These are phyloP conservation scores for Mallotus repandus DNA, from an alignment of 441 rosid genomes.

Conservation along the genomic window DNA sequence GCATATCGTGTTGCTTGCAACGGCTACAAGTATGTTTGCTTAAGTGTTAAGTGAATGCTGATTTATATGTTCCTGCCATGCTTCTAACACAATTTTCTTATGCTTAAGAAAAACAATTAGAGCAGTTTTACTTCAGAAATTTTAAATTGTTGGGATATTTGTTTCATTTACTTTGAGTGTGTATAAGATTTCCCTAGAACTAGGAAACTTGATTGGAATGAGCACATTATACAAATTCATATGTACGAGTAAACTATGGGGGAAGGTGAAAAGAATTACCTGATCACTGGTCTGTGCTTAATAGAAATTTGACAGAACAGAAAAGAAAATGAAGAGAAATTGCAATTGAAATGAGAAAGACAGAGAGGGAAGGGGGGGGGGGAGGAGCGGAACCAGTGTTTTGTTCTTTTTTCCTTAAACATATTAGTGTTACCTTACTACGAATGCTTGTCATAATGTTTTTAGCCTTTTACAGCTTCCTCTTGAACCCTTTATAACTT, in stretches of 20 bases:
- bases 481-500: not conserved
- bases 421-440: not conserved
- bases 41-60: not conserved
- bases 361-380: too few species aligned
- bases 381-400: not conserved
- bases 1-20: constrained; percentile 88
- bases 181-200: not conserved
- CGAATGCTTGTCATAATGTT: not conserved
- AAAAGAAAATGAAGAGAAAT: not conserved
- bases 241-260: not conserved
- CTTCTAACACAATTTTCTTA: not conserved
- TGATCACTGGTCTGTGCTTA: not conserved
- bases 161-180: not conserved
- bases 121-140: not conserved
- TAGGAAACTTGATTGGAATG: not conserved
- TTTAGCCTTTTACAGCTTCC: not conserved
- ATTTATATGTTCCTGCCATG: not conserved
- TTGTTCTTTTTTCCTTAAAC: not conserved
- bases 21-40: constrained; percentile 66
- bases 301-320: not conserved
- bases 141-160: not conserved
- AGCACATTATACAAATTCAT: not conserved
- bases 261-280: not conserved
- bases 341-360: not conserved
- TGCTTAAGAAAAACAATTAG: not conserved